Conservation (phyloP, 2,329 filamentous ascomycete species). For the Apiospora marii region DNA sequence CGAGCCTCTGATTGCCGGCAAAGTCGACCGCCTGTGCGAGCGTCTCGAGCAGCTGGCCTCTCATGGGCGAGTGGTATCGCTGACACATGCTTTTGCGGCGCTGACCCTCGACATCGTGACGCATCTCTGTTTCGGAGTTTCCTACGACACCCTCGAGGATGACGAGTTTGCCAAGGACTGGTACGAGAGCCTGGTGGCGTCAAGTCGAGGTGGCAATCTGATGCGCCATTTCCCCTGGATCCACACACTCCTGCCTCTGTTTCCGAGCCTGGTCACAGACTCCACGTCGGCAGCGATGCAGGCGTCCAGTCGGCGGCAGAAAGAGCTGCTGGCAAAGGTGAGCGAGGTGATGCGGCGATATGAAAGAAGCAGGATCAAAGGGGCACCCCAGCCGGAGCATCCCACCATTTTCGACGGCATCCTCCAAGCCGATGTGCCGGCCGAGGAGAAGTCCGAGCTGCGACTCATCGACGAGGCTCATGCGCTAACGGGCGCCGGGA, state of each 20-base stretch:
- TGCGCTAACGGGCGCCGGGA: constrained; percentile 27
- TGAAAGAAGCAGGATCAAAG: constrained; percentile 26
- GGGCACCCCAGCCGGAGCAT: not conserved
- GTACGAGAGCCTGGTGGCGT: constrained; percentile 29
- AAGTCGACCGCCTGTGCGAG: constrained; percentile 38
- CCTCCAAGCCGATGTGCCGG: constrained; percentile 27
- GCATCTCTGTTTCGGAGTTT: constrained; percentile 31
- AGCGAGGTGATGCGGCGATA: constrained; percentile 30
- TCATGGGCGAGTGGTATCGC: constrained; percentile 23
- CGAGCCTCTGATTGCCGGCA: constrained; percentile 46
- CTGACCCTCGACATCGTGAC: constrained; percentile 31
- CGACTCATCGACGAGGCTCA: constrained; percentile 31
- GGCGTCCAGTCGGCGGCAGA: not conserved
- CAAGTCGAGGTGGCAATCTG: constrained; percentile 27
- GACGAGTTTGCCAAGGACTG: constrained; percentile 29
- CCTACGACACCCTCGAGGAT: constrained; percentile 30
- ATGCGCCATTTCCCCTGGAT: constrained; percentile 33
- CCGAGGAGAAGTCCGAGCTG: constrained; percentile 30
- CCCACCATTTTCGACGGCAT: constrained; percentile 37
- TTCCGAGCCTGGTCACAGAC: constrained; percentile 26
- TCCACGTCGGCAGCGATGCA: not conserved
- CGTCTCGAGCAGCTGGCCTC: constrained; percentile 32
- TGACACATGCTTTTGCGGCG: constrained; percentile 22
- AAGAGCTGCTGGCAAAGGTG: constrained; percentile 28
- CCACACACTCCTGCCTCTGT: constrained; percentile 30